Evolutionary conservation across 495 filamentous ascomycete species (phyloP), one percentile per base, ranked within the genome.

Genomic region (Trichoderma orchidacearum): DNA sequence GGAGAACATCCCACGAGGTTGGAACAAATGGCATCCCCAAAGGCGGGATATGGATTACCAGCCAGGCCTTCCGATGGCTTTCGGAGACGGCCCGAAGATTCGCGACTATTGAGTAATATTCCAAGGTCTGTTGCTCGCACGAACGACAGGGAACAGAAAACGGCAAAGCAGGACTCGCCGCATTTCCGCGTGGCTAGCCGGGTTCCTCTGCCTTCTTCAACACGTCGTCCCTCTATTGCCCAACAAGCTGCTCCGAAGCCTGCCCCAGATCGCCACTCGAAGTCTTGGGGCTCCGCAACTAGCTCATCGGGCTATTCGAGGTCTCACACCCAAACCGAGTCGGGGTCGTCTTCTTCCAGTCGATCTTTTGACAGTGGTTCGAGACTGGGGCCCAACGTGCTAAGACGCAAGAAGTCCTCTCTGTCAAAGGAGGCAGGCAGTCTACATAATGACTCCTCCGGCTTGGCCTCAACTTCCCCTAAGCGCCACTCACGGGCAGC

Each of bases 331-430:
- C 56, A 48, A 5, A 32, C 54, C 2, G 38, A 23, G 1, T 62
- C 61, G 9, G 60, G 61, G 34, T 60, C 56, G 1, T 57, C 56
- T 0, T 35, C 56, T n/a, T 57, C 56, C 15, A 52, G 56, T 18
- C 30, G 48, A n/a, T 52, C 45, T 13, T 28, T 51, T 5, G 56
- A 57, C 7, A 13, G 30, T 63, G 52, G 63, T 30, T 21, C 21
- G 5, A 32, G 21, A 53, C 25, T 18, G 68, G 68, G 31, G 65
- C 69, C 69, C 38, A 70, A 72, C 48, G 62, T 73, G 2, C 66
- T 79, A 48, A 63, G 71, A 53, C 70, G 75, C 57, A 80, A 79
- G 60, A 71, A 68, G 29, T 72, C 78, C 30, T 72, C 65, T 8
- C 51, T 75, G n/a, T 63, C 70, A 5, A 68, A 70, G 60, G 70